phyloP scores from a whole-genome alignment of 192 early-diverging fungal genomes.

The Podila minutissima region DNA sequence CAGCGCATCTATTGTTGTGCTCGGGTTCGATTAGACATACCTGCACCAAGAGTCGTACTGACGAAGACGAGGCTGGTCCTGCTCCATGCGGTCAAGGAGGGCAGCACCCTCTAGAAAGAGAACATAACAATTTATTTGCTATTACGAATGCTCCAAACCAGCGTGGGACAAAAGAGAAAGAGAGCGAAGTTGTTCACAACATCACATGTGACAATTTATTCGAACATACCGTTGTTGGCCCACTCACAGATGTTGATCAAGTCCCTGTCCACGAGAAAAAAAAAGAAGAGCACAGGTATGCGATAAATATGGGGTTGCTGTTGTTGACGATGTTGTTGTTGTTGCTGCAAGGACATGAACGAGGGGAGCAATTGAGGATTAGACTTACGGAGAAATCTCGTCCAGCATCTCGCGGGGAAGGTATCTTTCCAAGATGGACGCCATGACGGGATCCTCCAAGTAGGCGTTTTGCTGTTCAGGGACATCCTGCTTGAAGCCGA shows the following conservation, averaged over 20 bases:
- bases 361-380: conserved; percentile 8
- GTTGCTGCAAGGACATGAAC: background rate
- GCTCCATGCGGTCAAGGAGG: conserved; percentile 63
- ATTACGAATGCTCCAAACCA: background rate
- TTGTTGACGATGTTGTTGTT: no score
- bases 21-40: conserved; percentile 2
- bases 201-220: background rate
- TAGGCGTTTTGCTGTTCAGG: conserved; percentile 36
- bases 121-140: background rate
- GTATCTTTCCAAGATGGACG: conserved; percentile 57
- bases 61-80: conserved; percentile 68
- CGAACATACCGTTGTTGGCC: conserved; percentile 27
- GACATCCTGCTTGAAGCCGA: conserved; percentile 49
- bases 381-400: conserved; percentile 55
- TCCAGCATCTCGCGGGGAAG: conserved; percentile 57
- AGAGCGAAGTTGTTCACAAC: background rate
- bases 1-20: background rate
- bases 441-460: conserved; percentile 56
- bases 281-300: background rate
- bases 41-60: conserved; percentile 77
- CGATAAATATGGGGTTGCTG: background rate
- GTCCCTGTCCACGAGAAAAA: conserved; percentile 14
- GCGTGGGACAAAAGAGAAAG: background rate
- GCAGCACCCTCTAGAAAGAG: conserved; percentile 56
- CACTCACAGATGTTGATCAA: conserved; percentile 40